phyloP scores from a whole-genome alignment of 2,329 filamentous ascomycete species.

The Aspergillus fructus region DNA sequence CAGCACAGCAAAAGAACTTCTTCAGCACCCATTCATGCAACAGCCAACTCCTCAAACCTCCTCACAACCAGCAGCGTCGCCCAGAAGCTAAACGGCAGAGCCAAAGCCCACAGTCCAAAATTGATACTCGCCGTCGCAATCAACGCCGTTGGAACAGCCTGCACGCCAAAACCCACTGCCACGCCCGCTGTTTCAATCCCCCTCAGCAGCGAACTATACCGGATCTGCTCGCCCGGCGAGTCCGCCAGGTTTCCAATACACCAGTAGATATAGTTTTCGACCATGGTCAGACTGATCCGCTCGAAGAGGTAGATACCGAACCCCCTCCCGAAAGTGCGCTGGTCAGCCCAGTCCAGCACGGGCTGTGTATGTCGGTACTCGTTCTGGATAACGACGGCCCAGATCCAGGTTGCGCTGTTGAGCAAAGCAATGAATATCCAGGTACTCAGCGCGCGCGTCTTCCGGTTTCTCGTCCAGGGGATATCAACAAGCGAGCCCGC shows the following conservation, averaged over 20 bases:
- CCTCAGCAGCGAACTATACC: constrained; percentile 46
- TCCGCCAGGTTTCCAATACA: constrained; percentile 48
- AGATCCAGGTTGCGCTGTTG: constrained; percentile 49
- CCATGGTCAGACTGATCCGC: constrained; percentile 39
- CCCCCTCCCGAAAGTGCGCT: constrained; percentile 41
- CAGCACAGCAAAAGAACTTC: too few relatives aligned
- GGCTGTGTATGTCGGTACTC: constrained; percentile 47
- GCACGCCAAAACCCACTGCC: constrained; percentile 46
- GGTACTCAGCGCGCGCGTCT: constrained; percentile 41
- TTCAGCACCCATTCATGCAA: too few relatives aligned
- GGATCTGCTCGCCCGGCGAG: constrained; percentile 45
- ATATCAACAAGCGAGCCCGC: constrained; percentile 38
- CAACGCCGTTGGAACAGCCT: constrained; percentile 45
- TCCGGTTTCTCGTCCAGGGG: constrained; percentile 38
- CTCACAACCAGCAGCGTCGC: constrained; percentile 43
- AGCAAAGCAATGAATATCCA: constrained; percentile 44
- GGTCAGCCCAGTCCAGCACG: constrained; percentile 46
- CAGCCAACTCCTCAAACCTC: constrained; percentile 32
- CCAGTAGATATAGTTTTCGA: constrained; percentile 51
- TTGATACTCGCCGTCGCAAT: constrained; percentile 49
- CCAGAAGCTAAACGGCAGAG: constrained; percentile 46
- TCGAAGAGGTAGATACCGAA: constrained; percentile 45
- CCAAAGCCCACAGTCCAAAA: constrained; percentile 43
- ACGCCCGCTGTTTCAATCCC: constrained; percentile 46
- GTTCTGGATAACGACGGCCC: constrained; percentile 49